Evolutionary conservation across 208 protist genomes (phyloP), one percentile per base, ranked within the genome.

Genomic region (Trypanosoma caninum): DNA sequence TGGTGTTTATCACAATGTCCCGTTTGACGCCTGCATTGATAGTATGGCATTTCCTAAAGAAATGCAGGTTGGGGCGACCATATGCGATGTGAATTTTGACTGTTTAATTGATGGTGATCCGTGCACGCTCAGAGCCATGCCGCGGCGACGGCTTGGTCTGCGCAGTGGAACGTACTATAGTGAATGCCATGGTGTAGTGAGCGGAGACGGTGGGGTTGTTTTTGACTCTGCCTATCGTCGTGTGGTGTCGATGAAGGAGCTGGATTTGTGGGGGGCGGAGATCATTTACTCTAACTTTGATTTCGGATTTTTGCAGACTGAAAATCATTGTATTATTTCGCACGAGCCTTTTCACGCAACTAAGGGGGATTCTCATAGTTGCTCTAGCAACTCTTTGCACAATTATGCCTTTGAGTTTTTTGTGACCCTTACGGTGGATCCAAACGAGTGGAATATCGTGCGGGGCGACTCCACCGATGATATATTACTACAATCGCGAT

Each of bases 31-130:
- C 18, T 64, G 63, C 42, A 44, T 74, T 57, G 72, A 72, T 48
- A 72, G 76, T 38, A 27, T 60, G 30, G 70, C 77, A 40, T 46
- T 84, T n/a, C 61, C 77, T 25, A 53, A 67, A 27, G 65, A 78
- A n/a, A 63, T 69, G 41, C 76, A 95, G 42, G 56, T 80, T 44
- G 89, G 89, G 11, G 83, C 84, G 0, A 74, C 73, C 9, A 65
- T 93, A 38, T 91, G 84, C 62, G 65, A 65, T 13, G 71, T 92
- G 2, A 70, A 78, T 65, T 53, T 95, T 5, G 79, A 93, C 59
- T 88, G 75, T 61, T 52, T 88, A 31, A 69, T 95, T 38, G 87
- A 95, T 54, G 86, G 84, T 9, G 85, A 91, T 48, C 88, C 81
- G 4, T 83, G 84, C 23, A 92, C 86, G 13, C 74, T 95, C 10